Evolutionary conservation across 2,329 filamentous ascomycete genomes (phyloP), one percentile per base, ranked within the genome.

Genomic region (Lachnellula hyalina): DNA sequence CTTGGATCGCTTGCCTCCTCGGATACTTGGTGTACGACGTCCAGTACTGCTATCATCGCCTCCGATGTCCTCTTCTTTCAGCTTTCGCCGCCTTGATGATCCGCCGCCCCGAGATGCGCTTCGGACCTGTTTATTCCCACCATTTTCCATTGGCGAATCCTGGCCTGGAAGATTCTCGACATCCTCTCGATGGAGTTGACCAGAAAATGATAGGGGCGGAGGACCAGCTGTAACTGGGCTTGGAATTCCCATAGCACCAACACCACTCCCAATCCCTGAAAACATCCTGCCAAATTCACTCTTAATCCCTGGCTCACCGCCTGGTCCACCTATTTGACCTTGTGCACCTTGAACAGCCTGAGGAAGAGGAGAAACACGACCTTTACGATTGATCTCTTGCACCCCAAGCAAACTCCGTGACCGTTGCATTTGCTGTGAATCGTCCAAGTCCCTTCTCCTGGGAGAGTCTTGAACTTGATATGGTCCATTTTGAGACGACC

Each of bases 221-320:
- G 76, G 34, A 80, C 77, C 58, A 77, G 81, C 61, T 76, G 81
- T 56, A 77, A 63, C 62, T 47, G 77, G 74, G 36, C 74, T 72
- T 35, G 76, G 72, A 14, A 72, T 72, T 44, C 73, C 74, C 19
- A 77, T 77, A 28, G 74, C 73, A 59, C 77, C 78, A 32, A 86
- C 76, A 36, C 85, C 85, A 69, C 83, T 85, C 15, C 85, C 92
- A 62, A 97, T 90, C n/a, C 93, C 93, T 17, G 90, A 90, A 72
- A 96, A 96, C 79, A 96, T 96, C 59, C 90, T 86, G 28, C 92
- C 92, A 69, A 96, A 92, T 69, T 96, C 93, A 68, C 86, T 95
- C 77, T 96, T 96, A 67, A 96, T 96, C 44, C 88, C 88, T 11
- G 90, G 88, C 69, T 96, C 91, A 15, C 86, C 88, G 14, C 85